phyloP scores from a whole-genome alignment of 306 rosid species.

The Vigna trinervia region DNA sequence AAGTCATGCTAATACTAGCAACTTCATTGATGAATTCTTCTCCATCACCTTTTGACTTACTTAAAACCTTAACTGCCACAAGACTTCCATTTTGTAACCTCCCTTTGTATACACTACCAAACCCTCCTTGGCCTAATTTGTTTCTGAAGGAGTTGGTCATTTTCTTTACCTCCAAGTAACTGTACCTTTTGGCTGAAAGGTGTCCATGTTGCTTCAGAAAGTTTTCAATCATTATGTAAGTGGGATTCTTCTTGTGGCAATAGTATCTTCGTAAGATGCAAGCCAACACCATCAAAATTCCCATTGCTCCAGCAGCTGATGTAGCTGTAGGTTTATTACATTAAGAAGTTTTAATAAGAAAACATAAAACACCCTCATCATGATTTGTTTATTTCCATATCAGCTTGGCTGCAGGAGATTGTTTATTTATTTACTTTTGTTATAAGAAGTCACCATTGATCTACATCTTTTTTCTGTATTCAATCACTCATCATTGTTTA shows the following conservation, averaged over 20 bases:
- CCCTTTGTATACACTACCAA: conserved; percentile 50
- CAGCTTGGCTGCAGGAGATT: neutral
- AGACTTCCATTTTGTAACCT: conserved; percentile 20
- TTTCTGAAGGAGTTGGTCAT: conserved; percentile 42
- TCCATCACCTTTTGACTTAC: conserved; percentile 32
- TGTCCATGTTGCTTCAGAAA: conserved; percentile 41
- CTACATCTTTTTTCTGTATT: neutral
- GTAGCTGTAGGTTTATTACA: conserved; percentile 14
- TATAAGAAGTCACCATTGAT: neutral
- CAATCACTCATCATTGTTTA: neutral
- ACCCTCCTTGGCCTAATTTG: conserved; percentile 52
- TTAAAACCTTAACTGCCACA: conserved; percentile 49
- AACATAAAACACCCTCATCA: neutral
- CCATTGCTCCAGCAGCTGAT: conserved; percentile 23
- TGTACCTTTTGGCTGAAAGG: conserved; percentile 41
- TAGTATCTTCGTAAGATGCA: conserved; percentile 24
- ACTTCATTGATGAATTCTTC: conserved; percentile 45
- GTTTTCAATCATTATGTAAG: conserved; percentile 33
- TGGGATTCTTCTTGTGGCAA: conserved; percentile 3
- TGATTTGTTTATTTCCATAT: neutral
- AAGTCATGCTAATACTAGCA: conserved; percentile 44
- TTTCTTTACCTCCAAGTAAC: conserved; percentile 43
- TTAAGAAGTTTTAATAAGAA: neutral
- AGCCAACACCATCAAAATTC: neutral
- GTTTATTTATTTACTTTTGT: neutral